Evolutionary conservation across 768 basidiomycete species (phyloP), one percentile per base, ranked within the genome.

Genomic region (Auricularia auricula-judae): DNA sequence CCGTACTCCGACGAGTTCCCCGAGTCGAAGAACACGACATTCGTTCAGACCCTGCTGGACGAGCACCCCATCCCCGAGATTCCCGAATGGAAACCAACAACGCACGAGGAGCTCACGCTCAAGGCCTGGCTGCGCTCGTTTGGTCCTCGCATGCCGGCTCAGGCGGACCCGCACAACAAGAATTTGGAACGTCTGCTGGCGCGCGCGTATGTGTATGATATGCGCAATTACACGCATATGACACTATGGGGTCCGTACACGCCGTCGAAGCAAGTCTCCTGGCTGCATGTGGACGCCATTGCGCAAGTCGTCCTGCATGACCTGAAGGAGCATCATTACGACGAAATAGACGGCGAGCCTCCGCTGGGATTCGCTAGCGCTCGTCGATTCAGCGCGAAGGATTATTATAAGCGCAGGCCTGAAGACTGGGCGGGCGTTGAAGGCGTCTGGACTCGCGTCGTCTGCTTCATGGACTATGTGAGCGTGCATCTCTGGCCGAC

Each of bases 391-490:
- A 18, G 83, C 84, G 10, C 81, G 82, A 12, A 78, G 77, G 18
- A 67, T 73, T 62, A 72, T 70, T 14, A 8, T 8, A 70, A 73
- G 51, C 71, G 72, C 53, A 43, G 68, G 44, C 68, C 71, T 7
- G 67, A 70, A 21, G 88, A 89, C 70, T 91, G 89, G 89, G 87
- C 88, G 21, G 87, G 87, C 11, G 80, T 89, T 2, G 83, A 86
- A 72, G 88, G 88, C 5, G 81, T 78, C n/a, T 91, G 89, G 89
- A 77, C 81, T 67, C 77, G 89, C 72, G 84, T 85, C 66, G 83
- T 90, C 21, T 88, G 83, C 66, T 90, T 88, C 68, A 85, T 89
- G 86, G 89, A 90, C 75, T 88, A 89, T 86, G 65, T 36, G 73
- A 67, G 56, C 58, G 8, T 3, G n/a, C 16, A 34, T 35, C 47